Conservation (phyloP, 164 flowering plant genomes). For the Akebia trifoliata region DNA sequence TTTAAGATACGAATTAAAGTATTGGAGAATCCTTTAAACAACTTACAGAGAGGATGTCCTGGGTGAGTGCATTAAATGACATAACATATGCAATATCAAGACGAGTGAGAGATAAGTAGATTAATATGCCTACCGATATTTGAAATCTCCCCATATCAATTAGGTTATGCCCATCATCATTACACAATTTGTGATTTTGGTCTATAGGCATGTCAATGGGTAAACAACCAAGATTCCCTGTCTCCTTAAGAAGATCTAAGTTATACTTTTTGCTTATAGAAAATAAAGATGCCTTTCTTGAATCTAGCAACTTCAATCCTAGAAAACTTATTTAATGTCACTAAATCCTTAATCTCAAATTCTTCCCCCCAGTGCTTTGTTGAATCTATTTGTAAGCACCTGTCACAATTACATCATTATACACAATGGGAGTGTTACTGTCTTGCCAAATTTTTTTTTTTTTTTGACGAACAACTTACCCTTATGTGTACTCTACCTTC, state of each 20-base stretch:
- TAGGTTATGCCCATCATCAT: background rate
- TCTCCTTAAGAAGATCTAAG: background rate
- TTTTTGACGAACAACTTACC: background rate
- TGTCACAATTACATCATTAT: too few species aligned
- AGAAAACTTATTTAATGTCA: slow-evolving; percentile 1
- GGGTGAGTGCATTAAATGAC: background rate
- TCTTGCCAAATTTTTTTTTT: background rate
- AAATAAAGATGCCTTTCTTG: background rate
- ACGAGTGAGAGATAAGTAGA: background rate
- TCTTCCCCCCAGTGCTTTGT: too few species aligned
- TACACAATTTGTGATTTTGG: background rate
- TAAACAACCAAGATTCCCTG: background rate
- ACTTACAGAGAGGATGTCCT: background rate
- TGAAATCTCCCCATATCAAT: background rate
- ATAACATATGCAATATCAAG: background rate
- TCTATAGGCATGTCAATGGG: background rate
- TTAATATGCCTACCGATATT: background rate
- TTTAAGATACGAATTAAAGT: background rate
- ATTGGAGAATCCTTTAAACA: background rate
- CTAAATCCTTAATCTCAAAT: too few species aligned
- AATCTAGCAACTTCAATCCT: too few species aligned
- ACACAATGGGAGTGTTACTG: background rate
- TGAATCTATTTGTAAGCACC: too few species aligned
- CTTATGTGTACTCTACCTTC: background rate
- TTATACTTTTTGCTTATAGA: background rate